Evolutionary conservation across 2,329 filamentous ascomycete species (phyloP), one percentile per base, ranked within the genome.

Genomic region (Thielaviopsis populi): DNA sequence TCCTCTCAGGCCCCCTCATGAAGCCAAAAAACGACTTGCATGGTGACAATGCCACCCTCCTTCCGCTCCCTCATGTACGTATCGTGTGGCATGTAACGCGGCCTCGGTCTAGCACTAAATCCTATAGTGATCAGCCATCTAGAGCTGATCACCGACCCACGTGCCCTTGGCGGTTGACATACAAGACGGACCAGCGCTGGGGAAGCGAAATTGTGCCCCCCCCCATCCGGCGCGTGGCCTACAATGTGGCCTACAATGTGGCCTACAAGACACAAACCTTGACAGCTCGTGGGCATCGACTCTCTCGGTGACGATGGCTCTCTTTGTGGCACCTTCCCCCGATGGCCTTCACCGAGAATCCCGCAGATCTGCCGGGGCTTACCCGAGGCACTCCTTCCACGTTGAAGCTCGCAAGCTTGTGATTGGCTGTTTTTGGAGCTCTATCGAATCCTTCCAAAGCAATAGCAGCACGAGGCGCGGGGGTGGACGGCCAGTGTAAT

Each of bases 81-180:
- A 37, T 24, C 11, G 27, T 37, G 3, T 37, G 33, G 27, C 11
- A 56, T 56, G 53, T 37, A 19, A 33, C 15, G 17, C n/a, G 27
- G 53, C 53, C 24, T 56, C 53, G 27, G 24, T 10, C 53, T 37
- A 24, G 30, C 53, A 19, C 53, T 56, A 56, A 33, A 56, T 56
- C 24, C 24, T 10, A 56, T 37, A 10, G 17, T 56, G 27, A 37
- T 37, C 53, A 27, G 53, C 53, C 53, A 56, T 56, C 53, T 56
- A 19, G 24, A 56, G 53, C 53, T 56, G 53, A 56, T 56, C 53
- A 17, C 53, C 53, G 27, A 37, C 53, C 53, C 53, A 56, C 53
- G 53, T 56, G 53, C 53, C 53, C 33, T 56, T 56, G 27, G 27
- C 15, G 7, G 53, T n/a, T 56, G 27, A n/a, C 53, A 33, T 33